These are phyloP conservation scores for Wickerhamiella hasegawae DNA, from an alignment of 805 yeast genomes.

Conservation along the genomic window DNA sequence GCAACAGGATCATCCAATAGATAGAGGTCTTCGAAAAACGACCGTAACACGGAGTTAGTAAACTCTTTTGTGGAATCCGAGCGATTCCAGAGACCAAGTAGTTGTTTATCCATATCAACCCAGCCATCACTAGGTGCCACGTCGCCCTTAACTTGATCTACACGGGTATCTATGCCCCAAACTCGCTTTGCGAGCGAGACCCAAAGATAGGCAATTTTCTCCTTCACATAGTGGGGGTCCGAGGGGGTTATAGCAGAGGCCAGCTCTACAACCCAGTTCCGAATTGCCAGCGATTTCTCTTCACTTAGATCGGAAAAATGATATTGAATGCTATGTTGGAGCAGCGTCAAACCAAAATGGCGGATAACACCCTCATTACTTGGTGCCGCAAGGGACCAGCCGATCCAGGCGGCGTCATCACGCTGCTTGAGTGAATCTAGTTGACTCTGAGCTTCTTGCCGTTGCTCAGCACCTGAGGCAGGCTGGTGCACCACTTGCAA, in stretches of 20 bases:
- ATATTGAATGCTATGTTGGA: conserved; percentile 50
- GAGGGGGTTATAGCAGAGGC: conserved; percentile 37
- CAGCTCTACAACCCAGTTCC: conserved; percentile 75
- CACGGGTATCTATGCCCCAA: conserved; percentile 50
- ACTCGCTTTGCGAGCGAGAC: conserved; percentile 75
- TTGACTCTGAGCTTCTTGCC: conserved; percentile 44
- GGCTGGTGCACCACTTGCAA: conserved; percentile 32
- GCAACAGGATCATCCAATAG: conserved; percentile 86
- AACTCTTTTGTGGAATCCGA: conserved; percentile 55
- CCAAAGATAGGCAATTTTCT: conserved; percentile 82
- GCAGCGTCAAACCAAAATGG: conserved; percentile 74
- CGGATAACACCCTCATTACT: conserved; percentile 55
- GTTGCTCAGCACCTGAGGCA: conserved; percentile 18
- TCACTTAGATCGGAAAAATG: conserved; percentile 39
- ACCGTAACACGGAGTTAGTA: conserved; percentile 60
- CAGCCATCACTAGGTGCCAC: conserved; percentile 39
- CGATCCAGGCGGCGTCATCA: conserved; percentile 83
- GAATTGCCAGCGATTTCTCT: conserved; percentile 47
- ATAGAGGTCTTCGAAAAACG: conserved; percentile 84
- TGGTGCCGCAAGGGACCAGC: conserved; percentile 63
- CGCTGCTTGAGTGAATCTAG: conserved; percentile 61
- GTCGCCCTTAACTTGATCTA: conserved; percentile 12
- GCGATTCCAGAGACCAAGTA: conserved; percentile 59
- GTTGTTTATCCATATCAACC: conserved; percentile 71
- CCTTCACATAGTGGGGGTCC: conserved; percentile 84